Evolutionary conservation across 2,329 filamentous ascomycete species (phyloP), one percentile per base, ranked within the genome.

Genomic region (Whalleya microplaca): DNA sequence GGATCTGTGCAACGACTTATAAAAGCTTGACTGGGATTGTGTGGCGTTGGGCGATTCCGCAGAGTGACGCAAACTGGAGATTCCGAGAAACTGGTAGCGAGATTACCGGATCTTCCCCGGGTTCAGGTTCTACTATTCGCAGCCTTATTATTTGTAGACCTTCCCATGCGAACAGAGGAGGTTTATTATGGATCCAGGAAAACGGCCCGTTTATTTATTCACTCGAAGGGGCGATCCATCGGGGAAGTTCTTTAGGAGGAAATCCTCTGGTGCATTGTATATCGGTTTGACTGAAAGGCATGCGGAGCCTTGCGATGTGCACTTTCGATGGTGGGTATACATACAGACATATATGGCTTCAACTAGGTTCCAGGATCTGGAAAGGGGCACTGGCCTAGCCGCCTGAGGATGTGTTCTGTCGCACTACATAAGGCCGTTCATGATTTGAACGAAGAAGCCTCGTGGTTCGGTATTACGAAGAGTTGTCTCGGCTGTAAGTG

Each of bases 341-440:
- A 5, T 45, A 54, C 45, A 57, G 18, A 42, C 48, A 41, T 46
- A 49, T 56, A 58, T 56, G 45, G 18, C 8, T 21, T 41, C 45
- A 32, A 23, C 51, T 60, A 32, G 56, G 56, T 58, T 62, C 56
- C 57, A 51, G 57, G 59, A 19, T 60, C 48, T 59, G 49, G 59
- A 49, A 55, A 46, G 51, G 50, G 52, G 53, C 51, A 57, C 47
- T 48, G 48, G 50, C 18, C 51, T 41, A 51, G 29, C 51, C 48
- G 42, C 44, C 46, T 57, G 47, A 43, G 51, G 52, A 48, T 60
- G 54, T 60, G 23, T 51, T 18, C 40, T 47, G 54, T 62, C 55
- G 47, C 57, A 62, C 57, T 42, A 48, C 59, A 54, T 48, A 46
- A 52, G 41, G 8, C 40, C 27, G 37, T 40, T 27, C 49, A 57